Percentiles rank a stretch among this genome's conserved stretches.
Evolutionary conservation across 768 basidiomycete species (phyloP).

Genomic region (Tulasnella sp.): DNA sequence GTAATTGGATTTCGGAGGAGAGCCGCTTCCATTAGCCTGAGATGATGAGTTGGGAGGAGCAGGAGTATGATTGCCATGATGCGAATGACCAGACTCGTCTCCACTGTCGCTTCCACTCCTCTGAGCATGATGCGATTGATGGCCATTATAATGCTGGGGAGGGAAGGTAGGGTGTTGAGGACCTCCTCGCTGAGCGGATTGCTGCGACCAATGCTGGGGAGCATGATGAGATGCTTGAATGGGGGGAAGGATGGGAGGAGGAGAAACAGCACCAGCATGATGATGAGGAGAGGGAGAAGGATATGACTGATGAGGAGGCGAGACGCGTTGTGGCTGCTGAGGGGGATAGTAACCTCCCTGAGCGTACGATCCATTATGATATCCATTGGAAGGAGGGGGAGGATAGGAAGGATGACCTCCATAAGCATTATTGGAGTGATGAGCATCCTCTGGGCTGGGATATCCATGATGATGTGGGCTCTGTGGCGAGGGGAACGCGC

Average conservation of each 20-base stretch:
- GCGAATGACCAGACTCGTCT: constrained; percentile 2
- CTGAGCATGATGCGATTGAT: neutral
- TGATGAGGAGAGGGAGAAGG: constrained; percentile 18
- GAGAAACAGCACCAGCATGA: constrained; percentile 2
- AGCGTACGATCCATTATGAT: neutral
- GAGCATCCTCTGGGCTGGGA: constrained; percentile 7
- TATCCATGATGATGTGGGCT: constrained; percentile 8
- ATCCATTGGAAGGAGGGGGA: neutral
- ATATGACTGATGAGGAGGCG: neutral
- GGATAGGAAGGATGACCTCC: neutral
- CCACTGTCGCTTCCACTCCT: constrained; percentile 5
- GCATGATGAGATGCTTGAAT: constrained; percentile 5
- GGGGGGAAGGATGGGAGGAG: constrained; percentile 15
- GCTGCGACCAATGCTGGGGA: constrained; percentile 6
- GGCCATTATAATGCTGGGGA: constrained; percentile 8
- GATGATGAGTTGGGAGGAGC: neutral
- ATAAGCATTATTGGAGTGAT: too few species aligned
- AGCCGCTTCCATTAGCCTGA: too few species aligned
- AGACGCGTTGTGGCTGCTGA: neutral
- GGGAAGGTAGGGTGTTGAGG: neutral
- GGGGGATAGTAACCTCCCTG: neutral
- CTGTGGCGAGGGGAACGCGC: constrained; percentile 9
- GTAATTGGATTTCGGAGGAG: too few species aligned
- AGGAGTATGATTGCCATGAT: neutral
- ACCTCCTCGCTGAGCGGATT: neutral